Conservation (phyloP, 768 basidiomycete species). For the Boletus edulis region DNA sequence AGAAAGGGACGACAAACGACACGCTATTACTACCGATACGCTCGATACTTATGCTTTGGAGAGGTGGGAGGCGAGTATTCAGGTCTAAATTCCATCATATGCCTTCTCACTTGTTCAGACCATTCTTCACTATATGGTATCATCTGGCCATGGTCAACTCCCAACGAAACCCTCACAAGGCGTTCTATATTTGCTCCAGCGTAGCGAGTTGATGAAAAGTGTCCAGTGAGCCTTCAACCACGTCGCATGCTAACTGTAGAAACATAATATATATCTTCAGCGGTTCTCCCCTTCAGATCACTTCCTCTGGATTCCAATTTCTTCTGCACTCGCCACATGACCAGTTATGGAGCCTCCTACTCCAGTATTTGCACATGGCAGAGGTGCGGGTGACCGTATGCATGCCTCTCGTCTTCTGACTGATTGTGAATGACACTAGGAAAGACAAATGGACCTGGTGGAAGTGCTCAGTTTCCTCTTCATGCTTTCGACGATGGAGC, state of each 20-base stretch:
- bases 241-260: background rate
- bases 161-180: constrained; percentile 76
- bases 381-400: constrained; percentile 50
- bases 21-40: constrained; percentile 50
- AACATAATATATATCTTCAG: constrained; percentile 27
- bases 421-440: constrained; percentile 40
- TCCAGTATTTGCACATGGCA: constrained; percentile 85
- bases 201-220: constrained; percentile 83
- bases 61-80: constrained; percentile 77
- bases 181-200: constrained; percentile 78
- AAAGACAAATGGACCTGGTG: constrained; percentile 88
- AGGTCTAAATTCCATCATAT: background rate
- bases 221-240: constrained; percentile 48
- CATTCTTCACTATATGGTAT: constrained; percentile 98
- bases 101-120: constrained; percentile 49
- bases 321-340: constrained; percentile 91
- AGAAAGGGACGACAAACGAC: constrained; percentile 59
- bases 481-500: constrained; percentile 96
- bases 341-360: constrained; percentile 91
- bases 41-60: constrained; percentile 83
- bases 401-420: constrained; percentile 11
- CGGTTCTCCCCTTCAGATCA: constrained; percentile 71
- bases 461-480: constrained; percentile 93
- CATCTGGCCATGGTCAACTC: constrained; percentile 76
- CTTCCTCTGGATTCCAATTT: constrained; percentile 94